These are phyloP conservation scores for Lactarius psammicola DNA, from an alignment of 768 basidiomycete species.

Conservation along the genomic window DNA sequence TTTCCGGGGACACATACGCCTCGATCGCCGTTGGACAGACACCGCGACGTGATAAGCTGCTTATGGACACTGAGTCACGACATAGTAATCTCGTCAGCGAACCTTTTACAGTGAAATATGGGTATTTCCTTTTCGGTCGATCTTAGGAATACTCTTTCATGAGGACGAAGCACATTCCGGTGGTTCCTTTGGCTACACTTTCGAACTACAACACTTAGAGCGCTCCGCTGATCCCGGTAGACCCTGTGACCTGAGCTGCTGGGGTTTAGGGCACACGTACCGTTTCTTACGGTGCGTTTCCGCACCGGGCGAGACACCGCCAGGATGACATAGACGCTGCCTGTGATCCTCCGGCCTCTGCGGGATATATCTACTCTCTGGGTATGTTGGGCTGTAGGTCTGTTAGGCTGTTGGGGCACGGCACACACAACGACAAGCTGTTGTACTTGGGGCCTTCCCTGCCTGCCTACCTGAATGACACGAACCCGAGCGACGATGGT, in stretches of 20 bases:
- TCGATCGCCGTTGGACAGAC: background rate
- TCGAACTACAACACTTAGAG: background rate
- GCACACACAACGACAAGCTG: constrained; percentile 8
- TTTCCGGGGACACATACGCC: background rate
- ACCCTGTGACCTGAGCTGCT: background rate
- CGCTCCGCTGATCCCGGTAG: constrained; percentile 3
- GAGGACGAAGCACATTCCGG: background rate
- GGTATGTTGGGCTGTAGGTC: background rate
- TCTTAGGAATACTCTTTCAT: background rate
- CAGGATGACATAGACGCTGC: background rate
- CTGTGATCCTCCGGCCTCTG: background rate
- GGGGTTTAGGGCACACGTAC: constrained; percentile 8
- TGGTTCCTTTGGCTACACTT: background rate
- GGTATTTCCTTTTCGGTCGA: background rate
- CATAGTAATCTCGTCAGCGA: constrained; percentile 18
- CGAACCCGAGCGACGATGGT: background rate
- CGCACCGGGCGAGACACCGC: background rate
- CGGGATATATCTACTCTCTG: background rate
- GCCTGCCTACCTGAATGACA: background rate
- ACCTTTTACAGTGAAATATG: constrained; percentile 14
- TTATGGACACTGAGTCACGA: background rate
- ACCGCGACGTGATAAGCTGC: background rate
- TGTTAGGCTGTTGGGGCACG: background rate
- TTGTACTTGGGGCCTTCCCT: constrained; percentile 11
- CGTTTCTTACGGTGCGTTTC: background rate